These are phyloP conservation scores for Agapanthus africanus DNA, from an alignment of 106 monocot genomes.

Conservation along the genomic window DNA sequence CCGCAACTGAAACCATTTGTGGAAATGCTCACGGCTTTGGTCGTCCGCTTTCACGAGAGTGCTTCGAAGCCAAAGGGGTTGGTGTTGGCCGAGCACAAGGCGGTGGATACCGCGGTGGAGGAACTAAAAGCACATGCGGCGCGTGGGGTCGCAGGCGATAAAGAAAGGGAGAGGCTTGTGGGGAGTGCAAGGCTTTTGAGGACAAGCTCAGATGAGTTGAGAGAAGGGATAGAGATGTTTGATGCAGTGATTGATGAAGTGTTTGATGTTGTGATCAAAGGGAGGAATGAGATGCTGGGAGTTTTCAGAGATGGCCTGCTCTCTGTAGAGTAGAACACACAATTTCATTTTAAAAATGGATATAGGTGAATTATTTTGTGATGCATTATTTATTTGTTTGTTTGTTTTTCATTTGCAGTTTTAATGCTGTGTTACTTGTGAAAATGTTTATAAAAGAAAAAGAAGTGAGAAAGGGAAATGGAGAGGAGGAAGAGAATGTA, in stretches of 20 bases:
- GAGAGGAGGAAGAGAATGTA: too few relatives aligned
- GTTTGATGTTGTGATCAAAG: conserved; percentile 50
- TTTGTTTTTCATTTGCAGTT: too few relatives aligned
- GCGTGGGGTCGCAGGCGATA: background rate
- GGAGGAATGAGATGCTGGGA: conserved; percentile 63
- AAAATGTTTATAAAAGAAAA: too few relatives aligned
- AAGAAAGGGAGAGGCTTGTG: conserved; percentile 10
- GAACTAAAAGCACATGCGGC: conserved; percentile 22
- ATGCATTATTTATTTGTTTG: too few relatives aligned
- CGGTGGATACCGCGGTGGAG: conserved; percentile 22
- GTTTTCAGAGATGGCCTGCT: conserved; percentile 28
- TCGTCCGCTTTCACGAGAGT: conserved; percentile 13
- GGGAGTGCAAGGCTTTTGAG: conserved; percentile 32
- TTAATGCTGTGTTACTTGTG: too few relatives aligned
- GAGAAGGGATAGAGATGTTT: conserved; percentile 44
- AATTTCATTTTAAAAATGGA: too few relatives aligned
- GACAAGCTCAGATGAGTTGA: conserved; percentile 31
- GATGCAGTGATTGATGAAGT: conserved; percentile 42
- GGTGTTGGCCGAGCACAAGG: conserved; percentile 30
- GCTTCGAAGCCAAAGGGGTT: background rate
- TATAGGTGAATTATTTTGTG: too few relatives aligned
- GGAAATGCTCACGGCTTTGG: conserved; percentile 18
- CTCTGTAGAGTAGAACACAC: too few relatives aligned
- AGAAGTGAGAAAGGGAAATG: too few relatives aligned
- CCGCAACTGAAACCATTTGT: conserved; percentile 25